Evolutionary conservation across 2,329 filamentous ascomycete species (phyloP), one percentile per base, ranked within the genome.

Genomic region (Hypocreales sp.): DNA sequence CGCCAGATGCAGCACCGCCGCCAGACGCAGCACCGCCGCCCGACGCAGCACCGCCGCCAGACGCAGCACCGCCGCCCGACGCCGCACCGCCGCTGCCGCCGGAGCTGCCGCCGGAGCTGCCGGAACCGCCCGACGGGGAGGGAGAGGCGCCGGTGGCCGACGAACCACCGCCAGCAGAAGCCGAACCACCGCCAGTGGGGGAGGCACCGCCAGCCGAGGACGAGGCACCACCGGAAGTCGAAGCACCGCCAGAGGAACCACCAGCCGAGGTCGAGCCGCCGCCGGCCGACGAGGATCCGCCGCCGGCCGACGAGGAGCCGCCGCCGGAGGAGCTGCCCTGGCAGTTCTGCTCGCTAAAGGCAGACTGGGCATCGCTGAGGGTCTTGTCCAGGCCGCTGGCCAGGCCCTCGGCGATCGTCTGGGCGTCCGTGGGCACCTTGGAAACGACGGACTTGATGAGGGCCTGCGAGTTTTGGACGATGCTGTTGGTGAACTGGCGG

Each of bases 271-370:
- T 17, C 5, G 29, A 19, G 20, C 8, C 22, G 15, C 23, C 24
- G 4, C 20, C 6, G 7, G 18, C 25, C n/a, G 25, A 25, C 8
- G 25, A 16, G 4, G 13, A 21, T 22, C 20, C 19, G 23, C 31
- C 22, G 10, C 25, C 26, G 19, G 25, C 26, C 16, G 30, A 29
- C 8, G 26, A 18, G 4, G 14, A 22, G 25, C 21, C 20, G 24
- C 31, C 22, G 9, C 24, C 25, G 18, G 26, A 20, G 18, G 7
- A 7, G 7, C 18, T 10, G 18, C 18, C 27, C 16, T 29, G 27
- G 37, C 47, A 50, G 40, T 46, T 48, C 15, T 31, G 29, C n/a
- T 40, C 25, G 20, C 35, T 38, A 28, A 50, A 50, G 30, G 37
- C 33, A 12, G 25, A 27, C 29, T 42, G 33, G 22, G 38, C 36